Evolutionary conservation across 1,284 basidiomycete genomes (phyloP).

Genomic region (Sanghuangporus sanghuang): DNA sequence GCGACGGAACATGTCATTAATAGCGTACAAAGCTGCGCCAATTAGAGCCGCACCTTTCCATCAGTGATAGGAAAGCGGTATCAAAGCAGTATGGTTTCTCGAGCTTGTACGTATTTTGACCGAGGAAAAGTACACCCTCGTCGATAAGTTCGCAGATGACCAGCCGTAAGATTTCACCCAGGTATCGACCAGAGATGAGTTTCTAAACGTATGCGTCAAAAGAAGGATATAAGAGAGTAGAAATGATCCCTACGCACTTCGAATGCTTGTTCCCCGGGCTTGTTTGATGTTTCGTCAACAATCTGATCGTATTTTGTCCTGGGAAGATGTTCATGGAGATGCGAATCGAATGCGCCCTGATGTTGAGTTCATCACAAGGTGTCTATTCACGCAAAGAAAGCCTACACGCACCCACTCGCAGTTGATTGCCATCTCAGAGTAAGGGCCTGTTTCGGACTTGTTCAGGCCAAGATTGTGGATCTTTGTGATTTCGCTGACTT

Average conservation of each 20-base stretch:
- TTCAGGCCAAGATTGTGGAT: conserved; percentile 74
- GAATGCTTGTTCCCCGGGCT: conserved; percentile 92
- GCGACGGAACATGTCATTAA: background rate
- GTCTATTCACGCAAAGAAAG: background rate
- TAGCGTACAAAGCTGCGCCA: background rate
- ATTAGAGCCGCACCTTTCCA: conserved; percentile 70
- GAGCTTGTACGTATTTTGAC: conserved; percentile 97
- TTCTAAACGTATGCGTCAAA: conserved; percentile 49
- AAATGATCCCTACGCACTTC: conserved; percentile 41
- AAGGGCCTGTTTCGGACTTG: conserved; percentile 22
- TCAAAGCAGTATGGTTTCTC: conserved; percentile 92
- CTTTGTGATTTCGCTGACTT: conserved; percentile 73
- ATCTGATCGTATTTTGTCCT: conserved; percentile 91
- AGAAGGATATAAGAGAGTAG: background rate
- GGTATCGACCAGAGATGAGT: conserved; percentile 96
- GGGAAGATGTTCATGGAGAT: conserved; percentile 90
- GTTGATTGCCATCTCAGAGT: conserved; percentile 90
- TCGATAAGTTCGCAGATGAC: conserved; percentile 96
- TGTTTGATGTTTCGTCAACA: conserved; percentile 94
- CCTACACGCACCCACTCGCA: conserved; percentile 77
- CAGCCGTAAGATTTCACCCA: conserved; percentile 93
- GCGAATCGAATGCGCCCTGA: conserved; percentile 96
- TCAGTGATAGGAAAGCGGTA: conserved; percentile 94
- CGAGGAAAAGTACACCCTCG: conserved; percentile 93
- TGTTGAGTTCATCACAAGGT: conserved; percentile 17